Evolutionary conservation across 208 protist genomes (phyloP).

Genomic region (Zelonia costaricensis): DNA sequence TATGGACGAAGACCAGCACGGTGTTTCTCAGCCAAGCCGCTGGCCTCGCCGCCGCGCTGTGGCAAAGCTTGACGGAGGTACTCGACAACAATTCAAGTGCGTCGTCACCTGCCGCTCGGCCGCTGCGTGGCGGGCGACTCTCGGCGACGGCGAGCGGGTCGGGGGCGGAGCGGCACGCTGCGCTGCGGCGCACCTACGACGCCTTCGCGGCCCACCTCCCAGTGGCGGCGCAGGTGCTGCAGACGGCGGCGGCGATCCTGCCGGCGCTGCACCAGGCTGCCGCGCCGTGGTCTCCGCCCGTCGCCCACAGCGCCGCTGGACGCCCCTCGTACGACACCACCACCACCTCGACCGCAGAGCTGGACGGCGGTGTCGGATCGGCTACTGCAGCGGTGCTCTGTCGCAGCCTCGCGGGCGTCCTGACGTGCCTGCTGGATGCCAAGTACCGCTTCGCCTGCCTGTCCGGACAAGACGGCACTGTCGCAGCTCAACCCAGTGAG

Average conservation of each 20-base stretch:
- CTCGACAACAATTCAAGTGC: too few species aligned
- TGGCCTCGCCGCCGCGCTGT: slow-evolving; percentile 5
- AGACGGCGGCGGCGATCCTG: neutral
- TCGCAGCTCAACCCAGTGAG: too few species aligned
- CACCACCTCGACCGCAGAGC: neutral
- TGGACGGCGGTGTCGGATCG: neutral
- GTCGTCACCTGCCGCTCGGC: too few species aligned
- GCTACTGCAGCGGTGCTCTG: neutral
- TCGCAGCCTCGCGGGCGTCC: neutral
- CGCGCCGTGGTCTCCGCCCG: slow-evolving; percentile 1
- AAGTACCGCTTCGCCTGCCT: slow-evolving; percentile 7
- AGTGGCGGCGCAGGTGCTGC: slow-evolving; percentile 10
- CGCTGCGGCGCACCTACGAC: slow-evolving; percentile 17
- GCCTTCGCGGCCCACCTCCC: slow-evolving; percentile 7
- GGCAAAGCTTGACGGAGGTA: neutral
- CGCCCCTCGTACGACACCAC: too few species aligned
- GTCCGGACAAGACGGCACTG: too few species aligned
- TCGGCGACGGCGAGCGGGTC: neutral
- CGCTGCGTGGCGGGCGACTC: too few species aligned
- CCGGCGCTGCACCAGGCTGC: neutral
- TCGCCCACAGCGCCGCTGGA: too few species aligned
- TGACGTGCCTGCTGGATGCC: neutral
- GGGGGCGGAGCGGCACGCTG: neutral
- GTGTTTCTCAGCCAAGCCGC: slow-evolving; percentile 7
- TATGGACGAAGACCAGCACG: too few species aligned